Conservation (phyloP, 2,329 filamentous ascomycete species). For the Aspergillus fijiensis region DNA sequence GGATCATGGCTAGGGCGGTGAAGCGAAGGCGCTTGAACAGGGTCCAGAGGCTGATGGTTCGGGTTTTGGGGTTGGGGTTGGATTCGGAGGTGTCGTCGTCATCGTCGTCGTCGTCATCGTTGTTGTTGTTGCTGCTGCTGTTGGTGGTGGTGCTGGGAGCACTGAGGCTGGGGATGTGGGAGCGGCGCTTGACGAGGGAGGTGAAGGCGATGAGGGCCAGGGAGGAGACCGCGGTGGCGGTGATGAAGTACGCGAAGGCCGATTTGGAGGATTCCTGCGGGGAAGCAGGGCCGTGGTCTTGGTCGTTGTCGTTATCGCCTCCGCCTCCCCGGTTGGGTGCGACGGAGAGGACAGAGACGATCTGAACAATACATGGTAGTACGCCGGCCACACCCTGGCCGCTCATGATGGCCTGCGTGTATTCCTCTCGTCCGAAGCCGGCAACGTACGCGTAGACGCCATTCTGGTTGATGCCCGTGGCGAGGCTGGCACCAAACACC, state of each 20-base stretch:
- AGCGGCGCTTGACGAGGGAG: slow-evolving; percentile 62
- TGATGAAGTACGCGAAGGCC: slow-evolving; percentile 88
- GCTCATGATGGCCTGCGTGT: slow-evolving; percentile 94
- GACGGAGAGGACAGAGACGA: slow-evolving; percentile 73
- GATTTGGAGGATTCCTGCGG: slow-evolving; percentile 60
- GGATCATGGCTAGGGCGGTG: slow-evolving; percentile 71
- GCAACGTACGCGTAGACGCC: slow-evolving; percentile 89
- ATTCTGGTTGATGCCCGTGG: slow-evolving; percentile 86
- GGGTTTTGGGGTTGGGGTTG: slow-evolving; percentile 29
- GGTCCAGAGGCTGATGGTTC: slow-evolving; percentile 58
- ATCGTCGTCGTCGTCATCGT: slow-evolving; percentile 29
- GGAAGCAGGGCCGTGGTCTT: slow-evolving; percentile 29
- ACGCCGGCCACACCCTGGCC: slow-evolving; percentile 92
- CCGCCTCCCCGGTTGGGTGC: slow-evolving; percentile 27
- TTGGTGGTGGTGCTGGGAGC: neutral
- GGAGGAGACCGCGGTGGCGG: slow-evolving; percentile 74
- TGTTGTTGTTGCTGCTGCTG: slow-evolving; percentile 11
- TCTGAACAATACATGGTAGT: slow-evolving; percentile 81
- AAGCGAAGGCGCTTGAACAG: slow-evolving; percentile 78
- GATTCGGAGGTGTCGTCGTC: slow-evolving; percentile 28
- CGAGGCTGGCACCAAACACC: slow-evolving; percentile 75
- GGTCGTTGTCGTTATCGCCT: slow-evolving; percentile 36
- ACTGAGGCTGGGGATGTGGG: neutral
- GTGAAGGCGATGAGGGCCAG: slow-evolving; percentile 71
- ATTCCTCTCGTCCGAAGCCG: slow-evolving; percentile 80